These are phyloP conservation scores for Botryobasidium botryosum DNA, from an alignment of 768 basidiomycete genomes.

Conservation along the genomic window DNA sequence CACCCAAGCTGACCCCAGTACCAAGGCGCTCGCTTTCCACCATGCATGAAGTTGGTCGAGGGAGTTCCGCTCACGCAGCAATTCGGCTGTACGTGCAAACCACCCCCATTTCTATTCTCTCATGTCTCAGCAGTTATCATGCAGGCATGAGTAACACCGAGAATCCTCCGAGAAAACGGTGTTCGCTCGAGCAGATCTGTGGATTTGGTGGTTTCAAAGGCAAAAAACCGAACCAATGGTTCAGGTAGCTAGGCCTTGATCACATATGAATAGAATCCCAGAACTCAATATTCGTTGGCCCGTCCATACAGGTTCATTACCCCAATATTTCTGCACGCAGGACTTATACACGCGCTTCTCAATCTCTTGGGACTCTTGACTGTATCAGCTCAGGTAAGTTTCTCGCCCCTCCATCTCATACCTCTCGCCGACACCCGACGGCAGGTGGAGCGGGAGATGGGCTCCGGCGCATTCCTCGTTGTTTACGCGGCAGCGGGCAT, in stretches of 20 bases:
- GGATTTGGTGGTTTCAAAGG: constrained; percentile 62
- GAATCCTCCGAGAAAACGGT: constrained; percentile 52
- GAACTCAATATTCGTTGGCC: constrained; percentile 3
- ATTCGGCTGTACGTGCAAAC: no score
- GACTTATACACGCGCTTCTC: constrained; percentile 78
- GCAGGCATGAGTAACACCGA: constrained; percentile 70
- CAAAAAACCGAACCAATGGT: constrained; percentile 36
- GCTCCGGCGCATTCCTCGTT: constrained; percentile 65
- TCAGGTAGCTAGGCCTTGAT: constrained; percentile 32
- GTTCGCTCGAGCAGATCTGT: constrained; percentile 69
- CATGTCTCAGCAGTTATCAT: no score
- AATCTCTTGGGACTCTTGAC: constrained; percentile 82
- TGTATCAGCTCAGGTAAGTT: constrained; percentile 52
- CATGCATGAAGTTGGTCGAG: constrained; percentile 68
- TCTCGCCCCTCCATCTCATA: neutral
- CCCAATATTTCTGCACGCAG: constrained; percentile 90
- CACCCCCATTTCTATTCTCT: neutral
- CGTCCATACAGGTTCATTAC: constrained; percentile 64
- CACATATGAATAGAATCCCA: neutral
- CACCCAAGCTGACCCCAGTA: no score
- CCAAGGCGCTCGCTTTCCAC: constrained; percentile 63
- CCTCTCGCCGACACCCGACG: constrained; percentile 1
- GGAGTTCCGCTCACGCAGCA: constrained; percentile 38
- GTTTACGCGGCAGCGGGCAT: constrained; percentile 85
- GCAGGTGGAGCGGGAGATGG: constrained; percentile 84